Evolutionary conservation across 2,329 filamentous ascomycete genomes (phyloP).

Genomic region (Bipolaris zeicola): DNA sequence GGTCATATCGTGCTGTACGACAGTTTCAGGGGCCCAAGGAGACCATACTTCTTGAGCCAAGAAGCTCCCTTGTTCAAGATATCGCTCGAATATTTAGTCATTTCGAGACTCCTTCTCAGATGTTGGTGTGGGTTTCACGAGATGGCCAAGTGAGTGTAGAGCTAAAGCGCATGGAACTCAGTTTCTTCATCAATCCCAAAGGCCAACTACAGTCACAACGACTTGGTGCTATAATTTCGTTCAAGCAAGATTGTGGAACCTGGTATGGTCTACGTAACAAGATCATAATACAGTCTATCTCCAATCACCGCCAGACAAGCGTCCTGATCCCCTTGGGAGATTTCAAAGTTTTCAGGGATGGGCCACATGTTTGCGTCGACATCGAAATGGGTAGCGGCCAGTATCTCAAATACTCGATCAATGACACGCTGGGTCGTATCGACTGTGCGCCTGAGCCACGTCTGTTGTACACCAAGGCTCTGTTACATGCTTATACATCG

Average conservation of each 20-base stretch:
- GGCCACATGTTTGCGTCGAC: constrained; percentile 52
- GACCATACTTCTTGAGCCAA: constrained; percentile 57
- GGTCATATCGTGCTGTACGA: constrained; percentile 12
- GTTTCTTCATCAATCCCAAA: constrained; percentile 57
- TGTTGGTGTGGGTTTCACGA: constrained; percentile 57
- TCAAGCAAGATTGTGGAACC: constrained; percentile 64
- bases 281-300: constrained; percentile 59
- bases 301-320: constrained; percentile 52
- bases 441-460: constrained; percentile 62
- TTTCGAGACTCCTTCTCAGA: constrained; percentile 55
- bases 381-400: constrained; percentile 40
- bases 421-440: constrained; percentile 61
- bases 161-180: constrained; percentile 59
- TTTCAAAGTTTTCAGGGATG: constrained; percentile 31
- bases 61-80: constrained; percentile 48
- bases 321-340: constrained; percentile 61
- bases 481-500: constrained; percentile 66
- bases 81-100: constrained; percentile 55
- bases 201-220: constrained; percentile 56
- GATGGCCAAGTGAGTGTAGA: constrained; percentile 52
- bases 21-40: constrained; percentile 24
- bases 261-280: constrained; percentile 65
- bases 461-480: constrained; percentile 62
- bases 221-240: constrained; percentile 56
- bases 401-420: constrained; percentile 60